These are phyloP conservation scores for Polytolypa hystricis DNA, from an alignment of 2,329 filamentous ascomycete genomes.

Conservation along the genomic window DNA sequence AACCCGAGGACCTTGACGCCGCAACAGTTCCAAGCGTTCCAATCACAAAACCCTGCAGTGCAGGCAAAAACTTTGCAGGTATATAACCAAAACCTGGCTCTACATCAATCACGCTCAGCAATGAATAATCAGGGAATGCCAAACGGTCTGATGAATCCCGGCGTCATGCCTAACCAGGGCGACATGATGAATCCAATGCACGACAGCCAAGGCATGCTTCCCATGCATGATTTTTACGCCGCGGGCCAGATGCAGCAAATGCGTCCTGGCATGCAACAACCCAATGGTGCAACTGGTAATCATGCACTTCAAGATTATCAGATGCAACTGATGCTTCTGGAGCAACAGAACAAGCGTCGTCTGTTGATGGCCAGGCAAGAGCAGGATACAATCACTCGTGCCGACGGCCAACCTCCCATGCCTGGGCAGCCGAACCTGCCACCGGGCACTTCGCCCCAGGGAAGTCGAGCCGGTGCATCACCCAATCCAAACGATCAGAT, in stretches of 20 bases:
- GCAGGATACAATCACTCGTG: slow-evolving; percentile 49
- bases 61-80: slow-evolving; percentile 79
- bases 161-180: slow-evolving; percentile 59
- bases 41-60: slow-evolving; percentile 43
- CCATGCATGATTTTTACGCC: slow-evolving; percentile 48
- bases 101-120: slow-evolving; percentile 64
- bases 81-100: slow-evolving; percentile 73
- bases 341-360: slow-evolving; percentile 58
- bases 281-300: slow-evolving; percentile 31
- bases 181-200: slow-evolving; percentile 71
- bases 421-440: slow-evolving; percentile 37
- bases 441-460: slow-evolving; percentile 47
- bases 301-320: slow-evolving; percentile 60
- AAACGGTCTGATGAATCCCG: slow-evolving; percentile 55
- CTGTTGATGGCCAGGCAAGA: slow-evolving; percentile 57
- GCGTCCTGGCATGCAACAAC: slow-evolving; percentile 18
- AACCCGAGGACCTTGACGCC: slow-evolving; percentile 61
- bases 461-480: slow-evolving; percentile 46
- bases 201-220: slow-evolving; percentile 42
- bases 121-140: slow-evolving; percentile 73
- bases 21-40: slow-evolving; percentile 61
- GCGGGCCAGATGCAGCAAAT: slow-evolving; percentile 38
- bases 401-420: slow-evolving; percentile 34
- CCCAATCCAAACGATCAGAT: slow-evolving; percentile 53
- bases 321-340: slow-evolving; percentile 58